phyloP scores from a whole-genome alignment of 2,329 filamentous ascomycete species.

The Cladophialophora yegresii region DNA sequence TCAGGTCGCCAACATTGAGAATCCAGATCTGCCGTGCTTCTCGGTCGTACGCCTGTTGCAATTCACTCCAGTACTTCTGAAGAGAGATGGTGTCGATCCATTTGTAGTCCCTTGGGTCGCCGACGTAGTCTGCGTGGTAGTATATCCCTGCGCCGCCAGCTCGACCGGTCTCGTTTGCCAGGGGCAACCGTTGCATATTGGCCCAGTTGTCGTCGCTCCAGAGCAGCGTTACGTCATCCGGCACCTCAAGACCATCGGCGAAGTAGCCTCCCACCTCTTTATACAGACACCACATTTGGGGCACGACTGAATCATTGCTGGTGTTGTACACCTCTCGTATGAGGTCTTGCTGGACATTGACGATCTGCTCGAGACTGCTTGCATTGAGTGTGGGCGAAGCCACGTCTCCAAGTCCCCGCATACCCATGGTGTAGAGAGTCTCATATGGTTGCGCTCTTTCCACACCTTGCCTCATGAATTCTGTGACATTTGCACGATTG shows the following conservation, averaged over 20 bases:
- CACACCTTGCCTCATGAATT: slow-evolving; percentile 69
- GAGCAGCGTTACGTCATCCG: slow-evolving; percentile 67
- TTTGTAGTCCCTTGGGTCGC: slow-evolving; percentile 61
- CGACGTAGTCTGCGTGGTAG: slow-evolving; percentile 64
- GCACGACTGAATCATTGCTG: slow-evolving; percentile 55
- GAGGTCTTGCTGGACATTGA: slow-evolving; percentile 61
- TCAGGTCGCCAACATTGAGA: slow-evolving; percentile 68
- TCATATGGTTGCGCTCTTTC: slow-evolving; percentile 66
- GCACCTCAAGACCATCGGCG: slow-evolving; percentile 62
- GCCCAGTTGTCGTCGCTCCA: slow-evolving; percentile 73
- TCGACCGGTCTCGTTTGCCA: slow-evolving; percentile 60
- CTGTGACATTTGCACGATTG: slow-evolving; percentile 68
- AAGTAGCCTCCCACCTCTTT: slow-evolving; percentile 73
- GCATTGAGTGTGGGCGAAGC: slow-evolving; percentile 53
- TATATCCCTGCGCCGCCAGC: slow-evolving; percentile 65
- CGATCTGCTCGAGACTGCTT: slow-evolving; percentile 61
- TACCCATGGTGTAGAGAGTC: slow-evolving; percentile 65
- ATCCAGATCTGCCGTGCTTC: slow-evolving; percentile 65
- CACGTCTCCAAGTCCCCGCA: slow-evolving; percentile 70
- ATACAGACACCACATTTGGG: slow-evolving; percentile 73
- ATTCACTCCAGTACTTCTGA: slow-evolving; percentile 66
- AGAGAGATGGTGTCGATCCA: slow-evolving; percentile 69
- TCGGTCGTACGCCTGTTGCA: slow-evolving; percentile 62
- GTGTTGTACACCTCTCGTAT: slow-evolving; percentile 59
- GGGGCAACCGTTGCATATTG: slow-evolving; percentile 63